Evolutionary conservation across 2,329 filamentous ascomycete species (phyloP).

Genomic region (Plenodomus biglobosus): DNA sequence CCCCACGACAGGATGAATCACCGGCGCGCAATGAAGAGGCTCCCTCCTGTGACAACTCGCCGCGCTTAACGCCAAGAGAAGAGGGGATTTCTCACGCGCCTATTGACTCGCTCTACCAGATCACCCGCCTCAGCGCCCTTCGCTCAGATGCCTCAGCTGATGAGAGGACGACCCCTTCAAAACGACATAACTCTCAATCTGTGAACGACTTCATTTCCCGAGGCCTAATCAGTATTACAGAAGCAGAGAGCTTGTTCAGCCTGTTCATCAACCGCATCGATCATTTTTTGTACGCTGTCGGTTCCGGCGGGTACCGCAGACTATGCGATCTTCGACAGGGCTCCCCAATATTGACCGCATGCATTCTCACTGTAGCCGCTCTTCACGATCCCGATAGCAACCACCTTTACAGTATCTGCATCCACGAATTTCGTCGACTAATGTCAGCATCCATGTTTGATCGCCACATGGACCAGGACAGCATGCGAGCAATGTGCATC

Average conservation of each 20-base stretch:
- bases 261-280: slow-evolving; percentile 50
- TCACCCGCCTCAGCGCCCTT: slow-evolving; percentile 46
- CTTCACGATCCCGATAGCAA: slow-evolving; percentile 60
- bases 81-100: slow-evolving; percentile 38
- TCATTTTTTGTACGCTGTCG: slow-evolving; percentile 53
- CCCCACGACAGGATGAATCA: slow-evolving; percentile 33
- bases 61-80: slow-evolving; percentile 29
- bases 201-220: slow-evolving; percentile 54
- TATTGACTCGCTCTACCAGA: slow-evolving; percentile 54
- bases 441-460: slow-evolving; percentile 61
- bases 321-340: slow-evolving; percentile 53
- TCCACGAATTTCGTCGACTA: slow-evolving; percentile 59
- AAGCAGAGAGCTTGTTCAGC: slow-evolving; percentile 47
- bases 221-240: slow-evolving; percentile 49
- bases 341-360: slow-evolving; percentile 58
- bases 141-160: slow-evolving; percentile 46
- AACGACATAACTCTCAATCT: slow-evolving; percentile 7
- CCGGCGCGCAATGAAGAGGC: slow-evolving; percentile 42
- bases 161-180: slow-evolving; percentile 23
- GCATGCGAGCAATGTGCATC: slow-evolving; percentile 61
- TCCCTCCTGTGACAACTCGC: slow-evolving; percentile 37
- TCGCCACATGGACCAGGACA: slow-evolving; percentile 59
- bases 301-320: slow-evolving; percentile 49
- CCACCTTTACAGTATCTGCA: slow-evolving; percentile 56
- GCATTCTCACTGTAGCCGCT: slow-evolving; percentile 60